Conservation (phyloP, 352 stramenopile genomes). For the Phytophthora tentaculata region DNA sequence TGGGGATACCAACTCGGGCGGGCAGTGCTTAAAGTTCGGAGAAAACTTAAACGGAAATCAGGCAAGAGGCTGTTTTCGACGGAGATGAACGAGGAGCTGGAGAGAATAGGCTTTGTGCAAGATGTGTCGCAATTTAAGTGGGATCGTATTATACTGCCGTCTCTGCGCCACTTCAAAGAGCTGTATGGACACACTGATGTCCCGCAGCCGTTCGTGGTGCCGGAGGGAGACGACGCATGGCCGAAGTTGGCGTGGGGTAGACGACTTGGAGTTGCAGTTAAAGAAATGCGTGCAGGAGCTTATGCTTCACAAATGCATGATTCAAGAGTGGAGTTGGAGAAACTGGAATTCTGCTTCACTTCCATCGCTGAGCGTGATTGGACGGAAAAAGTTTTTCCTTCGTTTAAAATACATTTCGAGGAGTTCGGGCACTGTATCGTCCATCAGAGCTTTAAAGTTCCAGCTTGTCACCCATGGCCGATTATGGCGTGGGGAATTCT, state of each 20-base stretch:
- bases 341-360: background rate
- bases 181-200: background rate
- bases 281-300: background rate
- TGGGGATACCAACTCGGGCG: background rate
- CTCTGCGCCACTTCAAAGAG: slow-evolving; percentile 5
- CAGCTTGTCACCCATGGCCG: background rate
- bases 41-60: background rate
- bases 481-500: background rate
- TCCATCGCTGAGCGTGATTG: background rate
- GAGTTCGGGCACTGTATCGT: slow-evolving; percentile 5
- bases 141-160: background rate
- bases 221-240: background rate
- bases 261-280: background rate
- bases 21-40: background rate
- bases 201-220: background rate
- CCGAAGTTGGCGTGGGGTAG: background rate
- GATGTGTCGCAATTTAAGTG: slow-evolving; percentile 4
- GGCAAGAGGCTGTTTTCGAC: background rate
- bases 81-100: background rate
- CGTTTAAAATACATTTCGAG: background rate
- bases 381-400: slow-evolving; percentile 6
- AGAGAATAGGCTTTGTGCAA: slow-evolving; percentile 5
- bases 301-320: background rate
- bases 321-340: background rate
- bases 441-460: background rate